A percentile compares a stretch with the other conserved stretches of the same genome.
Evolutionary conservation across 169 alveolate species (phyloP).

Genomic region (Eimeria sp.): DNA sequence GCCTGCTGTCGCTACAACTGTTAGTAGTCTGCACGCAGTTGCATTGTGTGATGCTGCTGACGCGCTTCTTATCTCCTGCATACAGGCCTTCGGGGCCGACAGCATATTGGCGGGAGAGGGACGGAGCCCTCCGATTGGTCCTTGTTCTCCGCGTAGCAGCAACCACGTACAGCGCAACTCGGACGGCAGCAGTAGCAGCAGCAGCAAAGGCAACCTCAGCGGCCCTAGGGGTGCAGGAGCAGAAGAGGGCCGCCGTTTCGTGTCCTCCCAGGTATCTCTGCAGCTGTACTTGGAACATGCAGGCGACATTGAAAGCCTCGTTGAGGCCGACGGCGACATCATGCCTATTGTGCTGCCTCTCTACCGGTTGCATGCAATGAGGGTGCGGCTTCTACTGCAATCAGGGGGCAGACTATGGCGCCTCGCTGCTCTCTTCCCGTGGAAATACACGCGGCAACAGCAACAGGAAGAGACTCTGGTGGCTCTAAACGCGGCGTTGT

Average conservation of each 20-base stretch:
- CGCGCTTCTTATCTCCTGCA: conserved; percentile 75
- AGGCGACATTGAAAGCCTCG: conserved; percentile 73
- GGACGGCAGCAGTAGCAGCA: conserved; percentile 63
- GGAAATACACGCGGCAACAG: conserved; percentile 39
- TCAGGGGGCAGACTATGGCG: conserved; percentile 77
- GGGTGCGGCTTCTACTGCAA: conserved; percentile 65
- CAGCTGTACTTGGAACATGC: conserved; percentile 35
- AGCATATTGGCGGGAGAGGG: conserved; percentile 38
- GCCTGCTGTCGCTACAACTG: not conserved
- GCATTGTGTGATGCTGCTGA: conserved; percentile 80
- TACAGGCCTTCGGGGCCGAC: conserved; percentile 80
- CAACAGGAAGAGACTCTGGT: not conserved
- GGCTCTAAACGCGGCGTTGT: conserved; percentile 6
- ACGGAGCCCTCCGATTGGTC: not conserved
- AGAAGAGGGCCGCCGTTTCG: conserved; percentile 37
- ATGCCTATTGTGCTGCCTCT: conserved; percentile 74
- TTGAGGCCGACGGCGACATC: conserved; percentile 78
- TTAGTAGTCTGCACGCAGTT: conserved; percentile 29
- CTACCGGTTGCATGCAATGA: conserved; percentile 71
- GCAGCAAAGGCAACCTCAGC: conserved; percentile 28
- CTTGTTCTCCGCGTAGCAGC: conserved; percentile 21
- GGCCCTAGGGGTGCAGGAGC: not conserved
- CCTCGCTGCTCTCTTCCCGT: conserved; percentile 81
- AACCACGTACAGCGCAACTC: conserved; percentile 11
- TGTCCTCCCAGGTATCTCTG: conserved; percentile 69